phyloP scores from a whole-genome alignment of 371 early-diverging fungal species.

The Lichtheimia ornata region DNA sequence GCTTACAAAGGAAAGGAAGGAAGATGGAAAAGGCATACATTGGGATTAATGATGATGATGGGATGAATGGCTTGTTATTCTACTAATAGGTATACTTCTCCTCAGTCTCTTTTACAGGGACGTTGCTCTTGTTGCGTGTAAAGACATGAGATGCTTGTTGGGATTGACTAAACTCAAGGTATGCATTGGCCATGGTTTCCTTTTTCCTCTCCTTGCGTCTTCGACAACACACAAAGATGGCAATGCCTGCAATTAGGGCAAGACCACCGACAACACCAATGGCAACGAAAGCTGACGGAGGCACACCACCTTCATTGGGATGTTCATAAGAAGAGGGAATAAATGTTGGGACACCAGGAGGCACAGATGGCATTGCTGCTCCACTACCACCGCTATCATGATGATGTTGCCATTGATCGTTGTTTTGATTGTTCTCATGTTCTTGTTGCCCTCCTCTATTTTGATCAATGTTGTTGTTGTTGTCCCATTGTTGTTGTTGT shows the following conservation, averaged over 20 bases:
- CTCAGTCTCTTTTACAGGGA: slow-evolving; percentile 10
- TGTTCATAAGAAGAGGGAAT: background rate
- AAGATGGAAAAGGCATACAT: no score
- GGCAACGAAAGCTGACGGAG: slow-evolving; percentile 18
- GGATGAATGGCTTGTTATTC: no score
- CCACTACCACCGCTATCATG: background rate
- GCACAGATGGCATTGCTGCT: slow-evolving; percentile 3
- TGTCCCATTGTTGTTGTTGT: background rate
- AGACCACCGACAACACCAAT: slow-evolving; percentile 22
- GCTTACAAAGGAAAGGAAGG: background rate
- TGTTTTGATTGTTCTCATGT: slow-evolving; percentile 7
- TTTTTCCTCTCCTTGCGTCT: slow-evolving; percentile 29
- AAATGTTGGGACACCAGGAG: background rate
- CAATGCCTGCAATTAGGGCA: slow-evolving; percentile 18
- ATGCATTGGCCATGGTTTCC: slow-evolving; percentile 38
- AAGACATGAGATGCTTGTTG: slow-evolving; percentile 21
- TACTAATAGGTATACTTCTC: slow-evolving; percentile 8
- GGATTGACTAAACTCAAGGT: slow-evolving; percentile 31
- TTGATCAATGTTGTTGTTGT: slow-evolving; percentile 4
- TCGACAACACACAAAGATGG: slow-evolving; percentile 20
- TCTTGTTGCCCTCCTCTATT: background rate
- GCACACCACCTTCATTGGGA: slow-evolving; percentile 5
- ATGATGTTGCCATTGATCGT: slow-evolving; percentile 4
- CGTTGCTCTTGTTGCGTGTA: slow-evolving; percentile 15
- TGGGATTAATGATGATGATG: background rate